phyloP scores from a whole-genome alignment of 202 grass and related monocot species.

The Setaria italica region DNA sequence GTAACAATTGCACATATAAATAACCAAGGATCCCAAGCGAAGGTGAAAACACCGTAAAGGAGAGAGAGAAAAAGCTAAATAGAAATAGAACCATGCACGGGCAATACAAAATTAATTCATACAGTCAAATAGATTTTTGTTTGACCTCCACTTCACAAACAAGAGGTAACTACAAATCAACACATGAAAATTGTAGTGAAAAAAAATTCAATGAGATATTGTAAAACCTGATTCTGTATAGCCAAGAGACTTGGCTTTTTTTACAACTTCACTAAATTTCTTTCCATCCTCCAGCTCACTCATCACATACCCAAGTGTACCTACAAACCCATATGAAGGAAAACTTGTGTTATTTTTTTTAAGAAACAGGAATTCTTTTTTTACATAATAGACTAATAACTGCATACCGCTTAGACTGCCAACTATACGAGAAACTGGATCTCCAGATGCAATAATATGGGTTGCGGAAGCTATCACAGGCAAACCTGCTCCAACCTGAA shows the following conservation, averaged over 20 bases:
- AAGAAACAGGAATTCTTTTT: neutral
- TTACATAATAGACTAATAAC: conserved; percentile 10
- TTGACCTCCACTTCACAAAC: too few relatives aligned
- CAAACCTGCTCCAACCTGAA: conserved; percentile 94
- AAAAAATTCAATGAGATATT: conserved; percentile 21
- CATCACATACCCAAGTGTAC: conserved; percentile 97
- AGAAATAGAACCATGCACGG: neutral
- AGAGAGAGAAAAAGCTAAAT: neutral
- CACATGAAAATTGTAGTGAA: neutral
- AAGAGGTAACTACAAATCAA: too few relatives aligned
- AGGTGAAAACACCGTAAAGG: neutral
- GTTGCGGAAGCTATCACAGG: conserved; percentile 88
- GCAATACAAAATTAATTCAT: too few relatives aligned
- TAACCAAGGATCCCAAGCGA: conserved; percentile 4
- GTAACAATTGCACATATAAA: conserved; percentile 19
- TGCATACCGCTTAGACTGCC: conserved; percentile 85
- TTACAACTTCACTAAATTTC: conserved; percentile 83
- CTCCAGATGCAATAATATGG: conserved; percentile 82
- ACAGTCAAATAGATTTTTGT: too few relatives aligned
- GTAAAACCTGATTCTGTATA: conserved; percentile 90
- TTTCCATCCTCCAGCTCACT: conserved; percentile 91
- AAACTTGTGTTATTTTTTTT: conserved; percentile 1
- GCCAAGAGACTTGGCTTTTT: conserved; percentile 81
- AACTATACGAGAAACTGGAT: conserved; percentile 81
- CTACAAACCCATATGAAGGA: conserved; percentile 46